phyloP scores from a whole-genome alignment of 768 basidiomycete genomes.

The Kwoniella europaea region DNA sequence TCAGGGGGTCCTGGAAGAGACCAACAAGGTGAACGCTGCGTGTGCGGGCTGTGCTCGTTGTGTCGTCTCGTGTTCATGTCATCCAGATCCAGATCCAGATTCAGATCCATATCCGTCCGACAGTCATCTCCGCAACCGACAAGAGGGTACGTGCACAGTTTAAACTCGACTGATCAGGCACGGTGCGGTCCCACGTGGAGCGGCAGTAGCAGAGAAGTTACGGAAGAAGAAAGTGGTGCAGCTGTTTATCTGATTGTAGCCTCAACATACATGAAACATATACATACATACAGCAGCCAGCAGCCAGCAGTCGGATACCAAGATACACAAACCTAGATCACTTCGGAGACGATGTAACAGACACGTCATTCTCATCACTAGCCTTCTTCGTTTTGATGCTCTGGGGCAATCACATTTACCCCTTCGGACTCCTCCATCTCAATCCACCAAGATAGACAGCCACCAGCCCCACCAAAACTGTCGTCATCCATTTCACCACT shows the following conservation, averaged over 20 bases:
- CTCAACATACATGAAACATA: background rate
- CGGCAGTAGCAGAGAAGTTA: background rate
- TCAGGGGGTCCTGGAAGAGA: too few relatives aligned
- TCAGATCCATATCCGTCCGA: background rate
- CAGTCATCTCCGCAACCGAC: background rate
- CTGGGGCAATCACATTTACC: background rate
- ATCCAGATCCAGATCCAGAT: too few relatives aligned
- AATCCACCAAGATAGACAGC: conserved; percentile 3
- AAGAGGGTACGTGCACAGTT: background rate
- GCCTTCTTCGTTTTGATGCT: too few relatives aligned
- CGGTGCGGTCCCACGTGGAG: background rate
- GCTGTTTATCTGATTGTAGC: background rate
- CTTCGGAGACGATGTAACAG: background rate
- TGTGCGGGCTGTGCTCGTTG: background rate
- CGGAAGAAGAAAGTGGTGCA: too few relatives aligned
- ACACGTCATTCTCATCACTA: background rate
- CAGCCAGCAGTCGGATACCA: background rate
- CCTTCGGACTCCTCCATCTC: background rate
- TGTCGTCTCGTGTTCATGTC: background rate
- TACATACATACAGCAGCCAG: background rate
- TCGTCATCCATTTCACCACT: conserved; percentile 14
- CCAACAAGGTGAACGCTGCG: too few relatives aligned
- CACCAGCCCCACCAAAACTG: background rate
- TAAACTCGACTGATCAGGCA: background rate
- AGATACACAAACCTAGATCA: background rate